These are phyloP conservation scores for Quercus robur DNA, from an alignment of 306 rosid species.

Conservation along the genomic window DNA sequence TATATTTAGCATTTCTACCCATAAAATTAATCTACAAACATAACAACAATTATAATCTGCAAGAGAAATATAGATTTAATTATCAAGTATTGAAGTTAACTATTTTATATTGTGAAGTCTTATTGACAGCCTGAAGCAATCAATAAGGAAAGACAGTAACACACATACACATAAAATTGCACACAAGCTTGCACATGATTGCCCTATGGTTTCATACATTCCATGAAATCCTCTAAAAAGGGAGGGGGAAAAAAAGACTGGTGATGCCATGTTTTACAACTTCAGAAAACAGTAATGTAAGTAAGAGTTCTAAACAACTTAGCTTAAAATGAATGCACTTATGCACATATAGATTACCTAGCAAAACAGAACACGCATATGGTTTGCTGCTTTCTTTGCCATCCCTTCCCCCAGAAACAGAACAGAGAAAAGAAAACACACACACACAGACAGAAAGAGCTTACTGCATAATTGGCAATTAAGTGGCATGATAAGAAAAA, in stretches of 20 bases:
- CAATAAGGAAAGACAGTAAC: not conserved
- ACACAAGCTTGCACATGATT: not conserved
- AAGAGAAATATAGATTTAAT: not conserved
- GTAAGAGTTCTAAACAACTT: not conserved
- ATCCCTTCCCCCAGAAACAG: no score
- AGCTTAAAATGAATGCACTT: not conserved
- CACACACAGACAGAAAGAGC: no score
- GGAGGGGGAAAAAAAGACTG: not conserved
- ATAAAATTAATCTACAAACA: not conserved
- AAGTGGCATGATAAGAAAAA: no score
- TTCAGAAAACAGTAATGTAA: not conserved
- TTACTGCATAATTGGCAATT: no score
- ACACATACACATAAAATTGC: not conserved
- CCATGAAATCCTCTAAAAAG: not conserved
- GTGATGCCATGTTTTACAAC: not conserved
- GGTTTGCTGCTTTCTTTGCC: not conserved
- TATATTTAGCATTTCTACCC: not conserved
- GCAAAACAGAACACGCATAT: not conserved
- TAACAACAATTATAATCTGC: not conserved
- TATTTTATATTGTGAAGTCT: not conserved
- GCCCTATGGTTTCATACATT: not conserved
- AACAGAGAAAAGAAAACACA: no score
- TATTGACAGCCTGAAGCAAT: not conserved
- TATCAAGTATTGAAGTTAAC: not conserved
- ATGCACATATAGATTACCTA: not conserved